phyloP scores from a whole-genome alignment of 1,139 yeast species.

The Kodamaea plutei region DNA sequence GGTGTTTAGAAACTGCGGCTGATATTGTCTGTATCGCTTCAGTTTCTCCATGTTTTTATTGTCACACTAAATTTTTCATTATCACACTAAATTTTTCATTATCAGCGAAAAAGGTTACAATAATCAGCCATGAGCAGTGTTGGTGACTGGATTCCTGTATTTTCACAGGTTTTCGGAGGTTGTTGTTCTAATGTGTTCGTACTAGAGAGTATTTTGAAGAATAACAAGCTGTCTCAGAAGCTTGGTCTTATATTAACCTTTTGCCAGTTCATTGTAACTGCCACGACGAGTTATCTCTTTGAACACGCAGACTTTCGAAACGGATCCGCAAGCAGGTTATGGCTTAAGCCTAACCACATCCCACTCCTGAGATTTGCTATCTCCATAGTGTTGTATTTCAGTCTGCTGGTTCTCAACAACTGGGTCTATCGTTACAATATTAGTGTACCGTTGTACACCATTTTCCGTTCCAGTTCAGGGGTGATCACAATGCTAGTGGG shows the following conservation, averaged over 20 bases:
- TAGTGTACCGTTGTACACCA: constrained; percentile 65
- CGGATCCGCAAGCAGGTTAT: constrained; percentile 18
- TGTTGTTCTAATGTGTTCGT: constrained; percentile 69
- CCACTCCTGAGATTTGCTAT: constrained; percentile 48
- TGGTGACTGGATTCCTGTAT: constrained; percentile 8
- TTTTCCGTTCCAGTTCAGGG: constrained; percentile 63
- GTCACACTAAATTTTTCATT: too few relatives aligned
- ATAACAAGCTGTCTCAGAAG: constrained; percentile 9
- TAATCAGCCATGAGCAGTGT: constrained; percentile 1
- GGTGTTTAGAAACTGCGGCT: constrained; percentile 12
- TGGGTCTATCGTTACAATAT: constrained; percentile 54
- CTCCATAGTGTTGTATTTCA: constrained; percentile 49
- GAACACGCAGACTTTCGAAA: constrained; percentile 25
- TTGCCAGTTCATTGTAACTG: constrained; percentile 53
- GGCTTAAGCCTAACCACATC: constrained; percentile 32
- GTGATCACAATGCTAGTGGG: constrained; percentile 62
- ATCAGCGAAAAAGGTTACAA: too few relatives aligned
- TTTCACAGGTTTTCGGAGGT: constrained; percentile 58
- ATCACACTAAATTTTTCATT: too few relatives aligned
- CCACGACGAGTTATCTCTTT: constrained; percentile 38
- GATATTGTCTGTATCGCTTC: constrained; percentile 11
- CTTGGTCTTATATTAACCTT: constrained; percentile 54
- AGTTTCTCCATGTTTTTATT: constrained; percentile 3
- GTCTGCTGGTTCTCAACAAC: constrained; percentile 55
- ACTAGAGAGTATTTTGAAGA: constrained; percentile 49